Evolutionary conservation across 345 rosid genomes (phyloP), one percentile per base, ranked within the genome.

Genomic region (Populus euphratica): DNA sequence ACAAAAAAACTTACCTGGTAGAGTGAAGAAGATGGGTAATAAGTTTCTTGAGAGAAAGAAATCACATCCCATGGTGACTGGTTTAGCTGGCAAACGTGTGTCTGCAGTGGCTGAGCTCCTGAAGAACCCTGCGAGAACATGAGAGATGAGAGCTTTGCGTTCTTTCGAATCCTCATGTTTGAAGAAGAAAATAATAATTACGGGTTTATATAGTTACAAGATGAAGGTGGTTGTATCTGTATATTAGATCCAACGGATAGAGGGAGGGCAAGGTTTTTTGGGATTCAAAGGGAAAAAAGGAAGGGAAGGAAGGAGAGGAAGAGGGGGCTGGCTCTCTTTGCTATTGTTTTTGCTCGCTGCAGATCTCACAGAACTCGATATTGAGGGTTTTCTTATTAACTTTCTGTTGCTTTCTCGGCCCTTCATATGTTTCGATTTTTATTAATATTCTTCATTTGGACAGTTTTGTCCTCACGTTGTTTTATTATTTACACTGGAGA

Each of bases 51-150:
- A 72, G 85, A 50, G 87, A 82, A 79, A 43, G 86, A 44, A 86
- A 90, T 88, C 87, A 90, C 97, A 92, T 94, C 98, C 98, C 98
- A 93, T 21, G 97, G 97, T 56, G 98, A 93, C 89, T 93, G 96
- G 92, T 93, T 94, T n/a, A 94, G 89, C 81, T 83, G 89, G 84
- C 98, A 94, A 25, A 84, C 88, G 85, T 93, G 90, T n/a, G 94
- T 75, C 69, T 86, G 86, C 62, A 77, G 80, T 21, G 65, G 71
- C 66, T 85, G 85, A 50, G 85, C 77, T 11, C 86, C 76, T 29
- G 91, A 85, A 74, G 91, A 85, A 74, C 89, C 86, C 73, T 78
- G 78, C 77, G 85, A 75, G 81, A 76, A 75, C 70, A 82, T 70
- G 82, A 83, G 62, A 79, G 93, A 78, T 20, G 91, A 81, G 68